Conservation (phyloP, 805 yeast genomes). For the Torulaspora maleeae region DNA sequence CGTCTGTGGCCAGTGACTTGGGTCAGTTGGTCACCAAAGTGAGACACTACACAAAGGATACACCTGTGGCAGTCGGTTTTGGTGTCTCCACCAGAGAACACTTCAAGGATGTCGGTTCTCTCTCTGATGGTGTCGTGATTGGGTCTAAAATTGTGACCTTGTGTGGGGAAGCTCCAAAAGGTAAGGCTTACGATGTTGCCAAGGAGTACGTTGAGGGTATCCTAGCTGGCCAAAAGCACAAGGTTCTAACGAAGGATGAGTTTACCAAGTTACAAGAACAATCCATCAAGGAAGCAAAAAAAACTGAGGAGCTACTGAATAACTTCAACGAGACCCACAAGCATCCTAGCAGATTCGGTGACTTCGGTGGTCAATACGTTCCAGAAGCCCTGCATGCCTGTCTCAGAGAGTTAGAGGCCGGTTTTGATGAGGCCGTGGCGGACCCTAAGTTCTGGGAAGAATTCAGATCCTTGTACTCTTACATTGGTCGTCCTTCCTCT, state of each 20-base stretch:
- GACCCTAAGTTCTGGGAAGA: constrained; percentile 95
- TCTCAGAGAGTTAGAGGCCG: constrained; percentile 80
- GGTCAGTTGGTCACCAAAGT: constrained; percentile 69
- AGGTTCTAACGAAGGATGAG: constrained; percentile 33
- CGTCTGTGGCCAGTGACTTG: constrained; percentile 58
- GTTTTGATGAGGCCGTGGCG: constrained; percentile 80
- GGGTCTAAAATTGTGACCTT: constrained; percentile 80
- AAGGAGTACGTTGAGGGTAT: constrained; percentile 64
- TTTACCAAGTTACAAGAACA: constrained; percentile 36
- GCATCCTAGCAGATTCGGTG: constrained; percentile 80
- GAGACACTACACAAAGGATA: constrained; percentile 66
- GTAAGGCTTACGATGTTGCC: constrained; percentile 58
- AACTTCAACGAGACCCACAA: constrained; percentile 56
- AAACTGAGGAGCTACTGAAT: constrained; percentile 21
- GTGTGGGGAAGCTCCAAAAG: constrained; percentile 59
- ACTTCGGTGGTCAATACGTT: constrained; percentile 97
- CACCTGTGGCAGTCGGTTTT: constrained; percentile 91
- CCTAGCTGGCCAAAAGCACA: constrained; percentile 51
- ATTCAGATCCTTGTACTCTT: constrained; percentile 73
- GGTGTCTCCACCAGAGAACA: constrained; percentile 96
- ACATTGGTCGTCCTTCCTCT: constrained; percentile 95
- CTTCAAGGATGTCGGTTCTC: constrained; percentile 67
- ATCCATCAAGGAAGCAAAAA: constrained; percentile 22
- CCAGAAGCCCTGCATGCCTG: constrained; percentile 95
- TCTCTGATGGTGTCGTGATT: constrained; percentile 94